Evolutionary conservation across 768 basidiomycete genomes (phyloP), one percentile per base, ranked within the genome.

Genomic region (Naematelia aurantialba): DNA sequence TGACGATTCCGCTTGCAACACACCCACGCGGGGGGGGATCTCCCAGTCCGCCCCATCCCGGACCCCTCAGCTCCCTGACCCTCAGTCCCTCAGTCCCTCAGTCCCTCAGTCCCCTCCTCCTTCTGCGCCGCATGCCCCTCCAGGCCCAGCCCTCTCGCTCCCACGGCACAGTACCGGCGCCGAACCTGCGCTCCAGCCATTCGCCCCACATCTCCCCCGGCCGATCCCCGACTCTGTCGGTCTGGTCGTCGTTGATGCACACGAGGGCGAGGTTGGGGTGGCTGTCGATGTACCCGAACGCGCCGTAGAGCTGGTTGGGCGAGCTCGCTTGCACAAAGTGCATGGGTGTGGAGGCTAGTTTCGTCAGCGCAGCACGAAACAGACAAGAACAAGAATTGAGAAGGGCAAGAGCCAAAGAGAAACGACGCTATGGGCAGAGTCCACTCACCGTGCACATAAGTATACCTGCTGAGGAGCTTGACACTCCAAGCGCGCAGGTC

Each of bases 201-300:
- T 52, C 49, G 1, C 61, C 62, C 19, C 70, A 58, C 14, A 61
- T 44, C 13, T 44, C 47, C 21, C 45, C 27, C 14, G 59, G 55
- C 21, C 31, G 10, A 0, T 47, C 65, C 17, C 34, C 45, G 1
- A 29, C 53, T 5, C 34, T 39, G 17, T 68, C 69, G 11, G 66
- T 56, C 34, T 65, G 65, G 56, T 76, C 71, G 55, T 76, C 75
- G 45, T 76, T 76, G 12, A 76, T 30, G 46, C 75, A 76, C 22
- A 55, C 62, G 63, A 74, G 59, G 1, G 69, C 66, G 8, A 71
- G 22, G 11, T 67, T 52, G 8, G 50, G 48, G 1, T 48, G 22
- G 1, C 34, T 19, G 24, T 73, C 69, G 26, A 73, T 34, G 12
- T 12, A 13, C 4, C 34, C 42, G 11, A 69, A 30, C 4, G 59